Evolutionary conservation across 2,329 filamentous ascomycete species (phyloP).

Genomic region (Fusarium tanahbumbuense): DNA sequence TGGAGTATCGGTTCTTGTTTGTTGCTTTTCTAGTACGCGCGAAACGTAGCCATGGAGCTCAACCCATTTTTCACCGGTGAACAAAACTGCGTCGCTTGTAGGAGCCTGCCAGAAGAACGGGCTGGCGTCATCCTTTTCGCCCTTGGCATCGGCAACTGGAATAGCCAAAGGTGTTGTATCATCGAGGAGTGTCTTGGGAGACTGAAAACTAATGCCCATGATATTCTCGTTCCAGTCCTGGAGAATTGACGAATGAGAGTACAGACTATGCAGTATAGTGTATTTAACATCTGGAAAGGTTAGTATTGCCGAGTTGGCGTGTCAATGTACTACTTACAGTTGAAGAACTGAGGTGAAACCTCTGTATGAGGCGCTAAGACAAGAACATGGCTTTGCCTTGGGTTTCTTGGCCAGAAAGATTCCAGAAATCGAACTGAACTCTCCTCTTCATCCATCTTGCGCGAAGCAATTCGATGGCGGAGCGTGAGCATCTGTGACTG

Average conservation of each 20-base stretch:
- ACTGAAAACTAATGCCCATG: conserved; percentile 82
- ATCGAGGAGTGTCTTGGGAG: conserved; percentile 73
- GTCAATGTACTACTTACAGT: conserved; percentile 64
- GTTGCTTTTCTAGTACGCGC: conserved; percentile 64
- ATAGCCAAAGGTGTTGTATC: conserved; percentile 66
- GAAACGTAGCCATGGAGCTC: conserved; percentile 86
- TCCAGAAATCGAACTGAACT: conserved; percentile 82
- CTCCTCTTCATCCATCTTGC: conserved; percentile 72
- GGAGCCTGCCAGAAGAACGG: conserved; percentile 89
- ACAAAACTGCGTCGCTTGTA: conserved; percentile 82
- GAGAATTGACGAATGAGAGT: conserved; percentile 65
- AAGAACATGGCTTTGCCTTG: conserved; percentile 78
- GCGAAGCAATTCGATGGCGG: conserved; percentile 76
- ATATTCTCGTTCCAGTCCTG: conserved; percentile 66
- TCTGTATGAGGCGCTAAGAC: conserved; percentile 85
- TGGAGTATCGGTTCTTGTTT: conserved; percentile 51
- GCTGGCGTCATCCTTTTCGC: conserved; percentile 50
- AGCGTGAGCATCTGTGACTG: conserved; percentile 72
- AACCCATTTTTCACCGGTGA: conserved; percentile 87
- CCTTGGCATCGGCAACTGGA: conserved; percentile 49
- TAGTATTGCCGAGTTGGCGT: conserved; percentile 13
- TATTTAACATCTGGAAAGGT: conserved; percentile 75
- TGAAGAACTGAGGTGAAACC: conserved; percentile 82
- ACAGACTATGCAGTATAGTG: conserved; percentile 78
- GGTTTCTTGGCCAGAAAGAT: conserved; percentile 82